Conservation (phyloP, 768 basidiomycete species). For the Lactarius deliciosus region DNA sequence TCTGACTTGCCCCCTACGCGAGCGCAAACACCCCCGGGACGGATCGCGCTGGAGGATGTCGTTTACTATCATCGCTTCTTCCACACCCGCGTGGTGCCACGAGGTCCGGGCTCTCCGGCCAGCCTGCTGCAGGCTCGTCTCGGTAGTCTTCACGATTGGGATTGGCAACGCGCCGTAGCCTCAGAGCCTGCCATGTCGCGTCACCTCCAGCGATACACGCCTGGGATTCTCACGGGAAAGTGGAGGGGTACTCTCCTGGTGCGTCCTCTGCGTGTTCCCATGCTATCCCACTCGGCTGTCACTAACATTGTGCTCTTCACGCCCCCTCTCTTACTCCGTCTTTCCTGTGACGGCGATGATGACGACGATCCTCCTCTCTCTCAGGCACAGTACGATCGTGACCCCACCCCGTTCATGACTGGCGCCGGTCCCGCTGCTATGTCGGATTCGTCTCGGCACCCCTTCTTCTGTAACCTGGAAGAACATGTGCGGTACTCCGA, state of each 20-base stretch:
- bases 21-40: not conserved
- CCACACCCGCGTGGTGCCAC: slow-evolving; percentile 13
- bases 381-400: slow-evolving; percentile 15
- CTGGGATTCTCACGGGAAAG: slow-evolving; percentile 18
- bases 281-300: not conserved
- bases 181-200: slow-evolving; percentile 10
- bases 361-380: not conserved
- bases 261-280: slow-evolving; percentile 15
- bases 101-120: slow-evolving; percentile 7
- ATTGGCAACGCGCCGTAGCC: slow-evolving; percentile 22
- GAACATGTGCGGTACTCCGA: slow-evolving; percentile 22
- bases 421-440: slow-evolving; percentile 16
- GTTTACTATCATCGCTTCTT: slow-evolving; percentile 20
- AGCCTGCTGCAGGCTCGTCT: not conserved
- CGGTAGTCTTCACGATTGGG: slow-evolving; percentile 11
- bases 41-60: slow-evolving; percentile 14
- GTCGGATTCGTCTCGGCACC: slow-evolving; percentile 5
- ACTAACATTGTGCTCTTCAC: not conserved
- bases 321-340: not conserved
- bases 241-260: slow-evolving; percentile 21
- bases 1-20: not conserved
- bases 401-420: slow-evolving; percentile 13
- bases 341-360: not conserved
- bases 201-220: slow-evolving; percentile 9
- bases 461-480: slow-evolving; percentile 23